Evolutionary conservation across 2,329 filamentous ascomycete genomes (phyloP).

Genomic region (Arthrinium puccinioides): DNA sequence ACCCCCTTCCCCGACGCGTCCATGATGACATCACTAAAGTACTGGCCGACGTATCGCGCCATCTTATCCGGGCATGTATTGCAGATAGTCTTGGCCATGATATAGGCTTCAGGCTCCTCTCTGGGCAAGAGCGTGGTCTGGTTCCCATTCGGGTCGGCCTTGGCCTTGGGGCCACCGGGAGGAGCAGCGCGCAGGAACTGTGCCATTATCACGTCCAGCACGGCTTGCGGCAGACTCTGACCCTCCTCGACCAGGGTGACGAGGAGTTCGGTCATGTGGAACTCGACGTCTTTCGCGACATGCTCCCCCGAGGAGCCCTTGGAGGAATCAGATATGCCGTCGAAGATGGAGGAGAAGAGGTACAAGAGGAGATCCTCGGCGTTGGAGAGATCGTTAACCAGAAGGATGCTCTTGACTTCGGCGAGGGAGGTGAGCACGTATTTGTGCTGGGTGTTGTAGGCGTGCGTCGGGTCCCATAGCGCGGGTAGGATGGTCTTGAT

Average conservation of each 20-base stretch:
- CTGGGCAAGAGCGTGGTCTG: slow-evolving; percentile 81
- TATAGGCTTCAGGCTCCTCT: slow-evolving; percentile 85
- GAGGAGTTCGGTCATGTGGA: slow-evolving; percentile 81
- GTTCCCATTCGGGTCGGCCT: slow-evolving; percentile 58
- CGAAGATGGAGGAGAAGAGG: slow-evolving; percentile 85
- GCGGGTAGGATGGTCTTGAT: slow-evolving; percentile 77
- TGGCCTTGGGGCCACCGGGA: slow-evolving; percentile 53
- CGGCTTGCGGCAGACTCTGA: slow-evolving; percentile 65
- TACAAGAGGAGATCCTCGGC: slow-evolving; percentile 71
- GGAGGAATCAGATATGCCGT: slow-evolving; percentile 74
- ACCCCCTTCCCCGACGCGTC: slow-evolving; percentile 60
- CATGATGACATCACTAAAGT: slow-evolving; percentile 94
- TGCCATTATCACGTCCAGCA: slow-evolving; percentile 88
- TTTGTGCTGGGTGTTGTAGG: slow-evolving; percentile 89
- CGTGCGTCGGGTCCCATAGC: slow-evolving; percentile 76
- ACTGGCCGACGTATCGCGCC: slow-evolving; percentile 88
- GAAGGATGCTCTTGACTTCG: slow-evolving; percentile 88
- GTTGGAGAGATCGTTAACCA: slow-evolving; percentile 81
- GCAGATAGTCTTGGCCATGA: slow-evolving; percentile 93
- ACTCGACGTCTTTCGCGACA: slow-evolving; percentile 87
- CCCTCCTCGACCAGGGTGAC: slow-evolving; percentile 84
- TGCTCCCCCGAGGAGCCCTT: slow-evolving; percentile 72
- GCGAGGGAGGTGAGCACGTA: slow-evolving; percentile 84
- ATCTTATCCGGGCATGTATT: slow-evolving; percentile 87
- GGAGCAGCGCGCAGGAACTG: slow-evolving; percentile 90